These are phyloP conservation scores for Raddia guianensis DNA, from an alignment of 176 grass and related monocot genomes.

Conservation along the genomic window DNA sequence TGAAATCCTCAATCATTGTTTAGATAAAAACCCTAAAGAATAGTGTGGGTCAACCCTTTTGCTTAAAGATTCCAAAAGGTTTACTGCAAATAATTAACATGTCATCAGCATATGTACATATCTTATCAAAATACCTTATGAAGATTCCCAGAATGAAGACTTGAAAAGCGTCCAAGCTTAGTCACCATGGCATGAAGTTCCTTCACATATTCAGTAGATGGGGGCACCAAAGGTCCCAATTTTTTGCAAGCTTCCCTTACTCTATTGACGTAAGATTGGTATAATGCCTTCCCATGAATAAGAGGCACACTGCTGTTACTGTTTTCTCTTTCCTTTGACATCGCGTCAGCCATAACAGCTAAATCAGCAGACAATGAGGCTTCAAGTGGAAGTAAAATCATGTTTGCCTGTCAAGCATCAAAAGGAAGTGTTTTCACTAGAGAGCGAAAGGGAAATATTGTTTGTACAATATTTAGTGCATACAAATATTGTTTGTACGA, in stretches of 20 bases:
- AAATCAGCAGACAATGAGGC: constrained; percentile 76
- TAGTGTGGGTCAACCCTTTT: not conserved
- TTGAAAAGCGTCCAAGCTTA: constrained; percentile 83
- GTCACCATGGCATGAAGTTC: constrained; percentile 81
- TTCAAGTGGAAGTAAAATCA: constrained; percentile 86
- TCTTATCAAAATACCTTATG: constrained; percentile 71
- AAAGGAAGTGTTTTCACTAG: constrained; percentile 36
- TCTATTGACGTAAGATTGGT: constrained; percentile 82
- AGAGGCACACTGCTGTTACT: constrained; percentile 56
- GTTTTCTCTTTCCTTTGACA: constrained; percentile 69
- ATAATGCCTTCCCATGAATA: constrained; percentile 76
- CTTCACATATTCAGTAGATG: constrained; percentile 60
- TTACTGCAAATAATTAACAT: not conserved
- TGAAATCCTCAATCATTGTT: not conserved
- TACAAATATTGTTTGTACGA: constrained; percentile 10
- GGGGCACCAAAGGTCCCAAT: constrained; percentile 67
- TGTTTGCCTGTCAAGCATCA: constrained; percentile 74
- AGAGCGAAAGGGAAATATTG: constrained; percentile 31
- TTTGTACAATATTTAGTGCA: constrained; percentile 10
- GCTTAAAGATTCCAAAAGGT: not conserved
- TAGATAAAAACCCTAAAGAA: not conserved
- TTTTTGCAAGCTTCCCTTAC: constrained; percentile 79
- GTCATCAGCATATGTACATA: constrained; percentile 16
- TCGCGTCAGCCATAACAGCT: constrained; percentile 65
- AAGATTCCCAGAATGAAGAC: constrained; percentile 91